Evolutionary conservation across 2,329 filamentous ascomycete genomes (phyloP).

Genomic region (Talaromyces islandicus): DNA sequence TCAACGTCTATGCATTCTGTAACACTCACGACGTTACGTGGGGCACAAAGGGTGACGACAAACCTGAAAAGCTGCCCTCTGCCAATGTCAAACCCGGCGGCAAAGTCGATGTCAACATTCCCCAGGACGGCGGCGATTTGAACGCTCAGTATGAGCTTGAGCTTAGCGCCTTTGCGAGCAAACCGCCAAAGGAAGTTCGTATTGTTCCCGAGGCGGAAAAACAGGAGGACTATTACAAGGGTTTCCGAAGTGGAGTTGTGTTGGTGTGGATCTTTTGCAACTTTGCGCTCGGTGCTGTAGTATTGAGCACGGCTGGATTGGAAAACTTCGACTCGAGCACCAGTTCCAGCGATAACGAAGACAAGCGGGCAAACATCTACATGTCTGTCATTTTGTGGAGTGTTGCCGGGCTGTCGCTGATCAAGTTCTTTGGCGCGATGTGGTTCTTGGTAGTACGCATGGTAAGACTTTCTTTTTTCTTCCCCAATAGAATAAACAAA

Average conservation of each 20-base stretch:
- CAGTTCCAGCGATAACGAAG: constrained; percentile 39
- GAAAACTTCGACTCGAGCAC: constrained; percentile 54
- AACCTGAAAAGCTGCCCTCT: constrained; percentile 80
- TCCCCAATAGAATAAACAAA: not conserved
- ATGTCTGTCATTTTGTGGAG: constrained; percentile 83
- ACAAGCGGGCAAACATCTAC: constrained; percentile 68
- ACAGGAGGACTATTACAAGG: constrained; percentile 98
- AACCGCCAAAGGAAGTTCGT: constrained; percentile 63
- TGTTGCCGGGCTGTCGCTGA: constrained; percentile 74
- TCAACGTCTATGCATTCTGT: constrained; percentile 96
- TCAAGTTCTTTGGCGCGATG: constrained; percentile 80
- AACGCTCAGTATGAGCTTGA: constrained; percentile 93
- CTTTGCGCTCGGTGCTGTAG: constrained; percentile 77
- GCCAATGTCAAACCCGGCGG: constrained; percentile 89
- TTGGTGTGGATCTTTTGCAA: constrained; percentile 96
- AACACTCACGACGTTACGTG: constrained; percentile 97
- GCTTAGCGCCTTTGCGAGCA: constrained; percentile 64
- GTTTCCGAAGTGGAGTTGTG: constrained; percentile 86
- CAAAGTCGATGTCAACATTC: constrained; percentile 82
- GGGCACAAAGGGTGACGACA: constrained; percentile 98
- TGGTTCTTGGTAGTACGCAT: constrained; percentile 90
- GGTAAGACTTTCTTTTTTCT: constrained; percentile 52
- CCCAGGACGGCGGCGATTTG: constrained; percentile 86
- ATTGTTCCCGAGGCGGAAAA: constrained; percentile 57
- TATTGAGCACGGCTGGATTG: constrained; percentile 78